phyloP scores from a whole-genome alignment of 2,329 filamentous ascomycete species.

The Colletotrichum magnum region DNA sequence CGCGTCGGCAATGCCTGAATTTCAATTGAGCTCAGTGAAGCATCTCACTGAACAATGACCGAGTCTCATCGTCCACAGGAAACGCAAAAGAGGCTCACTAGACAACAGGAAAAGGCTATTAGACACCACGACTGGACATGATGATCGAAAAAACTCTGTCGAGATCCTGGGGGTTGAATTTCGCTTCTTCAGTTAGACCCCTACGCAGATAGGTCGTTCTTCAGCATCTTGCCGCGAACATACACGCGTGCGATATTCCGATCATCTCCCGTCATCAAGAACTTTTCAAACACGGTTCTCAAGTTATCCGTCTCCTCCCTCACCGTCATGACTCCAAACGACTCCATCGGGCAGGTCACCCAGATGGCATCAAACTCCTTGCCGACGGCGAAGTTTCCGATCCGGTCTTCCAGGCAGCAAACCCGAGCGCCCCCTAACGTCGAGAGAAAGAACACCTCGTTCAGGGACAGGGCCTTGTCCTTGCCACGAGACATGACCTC shows the following conservation, averaged over 20 bases:
- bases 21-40: not conserved
- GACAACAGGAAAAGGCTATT: too few relatives aligned
- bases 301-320: slow-evolving; percentile 64
- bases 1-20: not conserved
- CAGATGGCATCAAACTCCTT: slow-evolving; percentile 75
- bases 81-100: too few relatives aligned
- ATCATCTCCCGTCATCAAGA: slow-evolving; percentile 76
- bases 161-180: too few relatives aligned
- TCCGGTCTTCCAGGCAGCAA: slow-evolving; percentile 64
- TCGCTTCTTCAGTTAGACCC: too few relatives aligned
- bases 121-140: too few relatives aligned
- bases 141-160: too few relatives aligned
- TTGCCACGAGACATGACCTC: slow-evolving; percentile 56
- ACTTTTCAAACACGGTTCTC: slow-evolving; percentile 71
- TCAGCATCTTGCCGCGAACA: slow-evolving; percentile 57
- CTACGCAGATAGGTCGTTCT: slow-evolving; percentile 32
- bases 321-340: slow-evolving; percentile 63
- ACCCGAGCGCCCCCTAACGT: slow-evolving; percentile 74
- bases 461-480: slow-evolving; percentile 62
- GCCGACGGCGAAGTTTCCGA: slow-evolving; percentile 71
- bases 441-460: slow-evolving; percentile 71
- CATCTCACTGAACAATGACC: too few relatives aligned
- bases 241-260: slow-evolving; percentile 71
- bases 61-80: too few relatives aligned
- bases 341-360: slow-evolving; percentile 55